Percentiles rank a stretch among this genome's conserved stretches.
phyloP scores from a whole-genome alignment of 2,329 filamentous ascomycete genomes.

The Colletotrichum eremochloae region DNA sequence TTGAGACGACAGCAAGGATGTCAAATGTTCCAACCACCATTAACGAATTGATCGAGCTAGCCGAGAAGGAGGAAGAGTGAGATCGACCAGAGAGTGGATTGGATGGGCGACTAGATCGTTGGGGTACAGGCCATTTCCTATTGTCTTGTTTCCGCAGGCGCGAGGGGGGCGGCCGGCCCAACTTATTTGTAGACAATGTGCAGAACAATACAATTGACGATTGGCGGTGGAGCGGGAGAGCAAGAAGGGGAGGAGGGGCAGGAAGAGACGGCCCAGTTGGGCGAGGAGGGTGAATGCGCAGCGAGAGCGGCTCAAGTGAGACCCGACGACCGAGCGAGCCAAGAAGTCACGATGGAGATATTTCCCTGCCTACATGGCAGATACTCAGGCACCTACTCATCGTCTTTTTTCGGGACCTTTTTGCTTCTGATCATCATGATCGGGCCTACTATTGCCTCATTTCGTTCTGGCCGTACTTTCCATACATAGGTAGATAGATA shows the following conservation, averaged over 20 bases:
- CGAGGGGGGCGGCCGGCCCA: not conserved
- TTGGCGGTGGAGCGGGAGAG: not conserved
- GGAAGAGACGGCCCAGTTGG: conserved; percentile 5
- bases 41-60: not conserved
- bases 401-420: too few species aligned
- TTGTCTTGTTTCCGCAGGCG: not conserved
- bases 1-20: conserved; percentile 5
- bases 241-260: not conserved
- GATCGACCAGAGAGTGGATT: conserved; percentile 7
- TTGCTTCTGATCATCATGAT: not conserved
- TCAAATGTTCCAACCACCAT: conserved; percentile 1
- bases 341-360: conserved; percentile 10
- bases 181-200: conserved; percentile 18
- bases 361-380: not conserved
- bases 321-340: conserved; percentile 32
- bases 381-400: not conserved
- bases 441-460: not conserved
- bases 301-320: conserved; percentile 37
- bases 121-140: not conserved
- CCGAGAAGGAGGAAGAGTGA: not conserved
- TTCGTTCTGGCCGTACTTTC: not conserved
- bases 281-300: conserved; percentile 30
- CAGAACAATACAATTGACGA: too few species aligned
- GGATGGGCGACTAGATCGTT: not conserved
- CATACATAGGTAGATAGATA: too few species aligned